A percentile compares a stretch with the other conserved stretches of the same genome.
phyloP scores from a whole-genome alignment of 306 rosid species.

The Nissolia schottii region DNA sequence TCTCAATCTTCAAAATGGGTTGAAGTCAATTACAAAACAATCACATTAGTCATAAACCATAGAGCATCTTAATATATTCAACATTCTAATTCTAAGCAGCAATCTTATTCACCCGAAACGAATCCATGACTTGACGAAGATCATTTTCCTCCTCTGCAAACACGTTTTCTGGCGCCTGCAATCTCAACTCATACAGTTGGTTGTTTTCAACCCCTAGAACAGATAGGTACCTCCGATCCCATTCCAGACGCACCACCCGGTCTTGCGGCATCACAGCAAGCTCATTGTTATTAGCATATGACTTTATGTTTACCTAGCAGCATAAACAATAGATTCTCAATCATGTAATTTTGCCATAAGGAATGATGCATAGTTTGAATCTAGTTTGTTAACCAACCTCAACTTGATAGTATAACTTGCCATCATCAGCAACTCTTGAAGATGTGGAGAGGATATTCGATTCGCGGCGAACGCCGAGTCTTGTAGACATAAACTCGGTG shows the following conservation, averaged over 20 bases:
- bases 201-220: constrained; percentile 95
- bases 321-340: constrained; percentile 12
- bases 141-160: constrained; percentile 72
- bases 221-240: constrained; percentile 89
- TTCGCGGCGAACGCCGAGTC: constrained; percentile 84
- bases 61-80: background rate
- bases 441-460: constrained; percentile 69
- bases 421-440: constrained; percentile 79
- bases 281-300: constrained; percentile 88
- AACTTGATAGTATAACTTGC: constrained; percentile 76
- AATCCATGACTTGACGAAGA: constrained; percentile 78
- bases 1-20: background rate
- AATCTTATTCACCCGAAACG: constrained; percentile 83
- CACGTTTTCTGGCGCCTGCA: constrained; percentile 84
- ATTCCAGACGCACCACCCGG: constrained; percentile 76
- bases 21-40: background rate
- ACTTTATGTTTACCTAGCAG: constrained; percentile 82
- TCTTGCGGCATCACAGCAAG: constrained; percentile 95
- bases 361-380: background rate
- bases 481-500: constrained; percentile 90
- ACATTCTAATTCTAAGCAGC: constrained; percentile 20
- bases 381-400: constrained; percentile 53
- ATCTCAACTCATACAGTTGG: constrained; percentile 80
- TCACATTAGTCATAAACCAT: background rate
- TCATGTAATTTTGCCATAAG: background rate